Percentiles rank a stretch among this genome's conserved stretches.
Conservation (phyloP, 257 asterid genomes). For the Voacanga thouarsii region DNA sequence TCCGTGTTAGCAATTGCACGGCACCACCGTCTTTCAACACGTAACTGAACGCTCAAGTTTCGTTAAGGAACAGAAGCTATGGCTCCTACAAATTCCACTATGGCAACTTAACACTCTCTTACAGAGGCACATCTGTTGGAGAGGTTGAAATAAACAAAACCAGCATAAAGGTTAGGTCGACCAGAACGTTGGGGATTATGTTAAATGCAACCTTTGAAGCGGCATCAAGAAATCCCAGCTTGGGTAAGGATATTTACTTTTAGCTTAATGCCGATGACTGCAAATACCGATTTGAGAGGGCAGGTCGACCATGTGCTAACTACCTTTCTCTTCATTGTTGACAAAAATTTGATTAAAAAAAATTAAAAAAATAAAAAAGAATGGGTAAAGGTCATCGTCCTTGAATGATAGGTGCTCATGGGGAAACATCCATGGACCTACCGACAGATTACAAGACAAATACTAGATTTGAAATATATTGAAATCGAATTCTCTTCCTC, state of each 20-base stretch:
- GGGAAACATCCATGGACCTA: too few relatives aligned
- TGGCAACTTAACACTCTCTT: slow-evolving; percentile 29
- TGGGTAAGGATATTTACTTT: slow-evolving; percentile 11
- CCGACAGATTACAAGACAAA: too few relatives aligned
- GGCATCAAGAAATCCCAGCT: background rate
- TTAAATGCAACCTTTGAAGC: slow-evolving; percentile 15
- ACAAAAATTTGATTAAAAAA: too few relatives aligned
- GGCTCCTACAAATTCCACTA: slow-evolving; percentile 35
- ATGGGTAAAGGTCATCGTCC: too few relatives aligned
- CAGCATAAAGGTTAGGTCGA: slow-evolving; percentile 25
- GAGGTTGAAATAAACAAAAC: slow-evolving; percentile 14
- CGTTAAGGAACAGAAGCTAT: slow-evolving; percentile 41
- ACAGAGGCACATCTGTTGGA: slow-evolving; percentile 27
- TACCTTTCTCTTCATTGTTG: too few relatives aligned
- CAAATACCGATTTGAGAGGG: background rate
- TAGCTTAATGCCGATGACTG: background rate
- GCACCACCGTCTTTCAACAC: slow-evolving; percentile 22
- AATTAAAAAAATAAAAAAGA: too few relatives aligned
- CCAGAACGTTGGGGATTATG: slow-evolving; percentile 14
- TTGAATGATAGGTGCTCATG: too few relatives aligned
- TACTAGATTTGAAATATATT: too few relatives aligned
- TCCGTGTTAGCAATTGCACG: background rate
- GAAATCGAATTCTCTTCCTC: too few relatives aligned
- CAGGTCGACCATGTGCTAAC: too few relatives aligned
- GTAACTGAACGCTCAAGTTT: slow-evolving; percentile 25